Conservation (phyloP, 2,329 filamentous ascomycete species). For the Sclerotinia glacialis region DNA sequence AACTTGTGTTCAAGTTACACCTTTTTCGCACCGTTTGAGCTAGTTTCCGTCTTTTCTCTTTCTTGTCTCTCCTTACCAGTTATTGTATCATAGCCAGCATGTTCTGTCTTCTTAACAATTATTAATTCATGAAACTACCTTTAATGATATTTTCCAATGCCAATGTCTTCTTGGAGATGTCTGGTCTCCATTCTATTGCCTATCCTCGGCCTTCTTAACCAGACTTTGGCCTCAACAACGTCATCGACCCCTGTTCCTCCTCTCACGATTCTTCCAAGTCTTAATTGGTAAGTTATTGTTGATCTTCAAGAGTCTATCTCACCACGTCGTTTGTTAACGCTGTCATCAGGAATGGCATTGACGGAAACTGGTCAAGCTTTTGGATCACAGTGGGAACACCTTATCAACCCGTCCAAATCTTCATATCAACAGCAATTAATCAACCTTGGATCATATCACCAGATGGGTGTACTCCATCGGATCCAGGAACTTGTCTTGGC, state of each 20-base stretch:
- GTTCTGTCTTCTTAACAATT: constrained; percentile 17
- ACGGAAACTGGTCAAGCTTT: constrained; percentile 70
- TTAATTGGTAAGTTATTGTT: constrained; percentile 20
- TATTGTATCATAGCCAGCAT: constrained; percentile 20
- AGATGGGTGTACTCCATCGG: constrained; percentile 27
- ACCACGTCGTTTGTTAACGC: not conserved
- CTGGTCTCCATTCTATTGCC: constrained; percentile 17
- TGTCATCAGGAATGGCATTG: constrained; percentile 36
- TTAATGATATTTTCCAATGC: constrained; percentile 21
- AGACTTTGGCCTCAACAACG: constrained; percentile 15
- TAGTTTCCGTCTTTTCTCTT: constrained; percentile 10
- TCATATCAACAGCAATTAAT: constrained; percentile 42
- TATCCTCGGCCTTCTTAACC: constrained; percentile 9
- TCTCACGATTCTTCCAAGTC: constrained; percentile 19
- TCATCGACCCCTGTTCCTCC: constrained; percentile 18
- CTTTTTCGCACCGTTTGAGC: constrained; percentile 8
- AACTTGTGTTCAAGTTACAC: constrained; percentile 17
- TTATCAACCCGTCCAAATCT: constrained; percentile 29
- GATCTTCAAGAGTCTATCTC: not conserved
- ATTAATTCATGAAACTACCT: constrained; percentile 19
- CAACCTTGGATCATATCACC: constrained; percentile 33
- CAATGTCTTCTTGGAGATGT: constrained; percentile 21
- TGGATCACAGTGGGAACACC: constrained; percentile 46
- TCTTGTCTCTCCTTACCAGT: constrained; percentile 8
- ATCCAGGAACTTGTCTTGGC: constrained; percentile 38